These are phyloP conservation scores for Fomitopsis schrenkii DNA, from an alignment of 1,284 basidiomycete genomes.

Conservation along the genomic window DNA sequence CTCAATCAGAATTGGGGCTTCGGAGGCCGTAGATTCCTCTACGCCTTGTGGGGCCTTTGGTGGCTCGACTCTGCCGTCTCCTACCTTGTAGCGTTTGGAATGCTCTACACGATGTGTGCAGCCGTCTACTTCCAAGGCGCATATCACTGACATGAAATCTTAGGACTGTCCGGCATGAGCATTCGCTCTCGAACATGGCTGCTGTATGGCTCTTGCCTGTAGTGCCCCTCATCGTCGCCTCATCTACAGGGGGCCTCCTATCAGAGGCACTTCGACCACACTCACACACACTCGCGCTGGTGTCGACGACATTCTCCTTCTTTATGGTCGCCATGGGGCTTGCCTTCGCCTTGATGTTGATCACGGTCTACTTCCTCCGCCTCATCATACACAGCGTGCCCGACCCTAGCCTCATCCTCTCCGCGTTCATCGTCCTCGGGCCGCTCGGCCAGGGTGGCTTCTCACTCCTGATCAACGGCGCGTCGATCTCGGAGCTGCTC, in stretches of 20 bases:
- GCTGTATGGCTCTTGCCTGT: conserved; percentile 60
- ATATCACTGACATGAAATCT: not conserved
- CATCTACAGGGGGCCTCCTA: conserved; percentile 54
- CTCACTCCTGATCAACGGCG: conserved; percentile 49
- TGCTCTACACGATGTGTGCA: conserved; percentile 51
- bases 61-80: conserved; percentile 52
- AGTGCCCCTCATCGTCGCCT: conserved; percentile 57
- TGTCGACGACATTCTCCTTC: conserved; percentile 46
- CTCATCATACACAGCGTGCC: conserved; percentile 40
- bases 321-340: conserved; percentile 50
- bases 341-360: conserved; percentile 43
- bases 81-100: conserved; percentile 45
- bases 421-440: conserved; percentile 27
- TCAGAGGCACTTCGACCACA: conserved; percentile 35
- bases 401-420: conserved; percentile 18
- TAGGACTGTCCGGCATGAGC: conserved; percentile 53
- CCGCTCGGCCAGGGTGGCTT: conserved; percentile 48
- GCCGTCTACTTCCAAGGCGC: not conserved
- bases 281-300: conserved; percentile 36
- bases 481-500: conserved; percentile 36
- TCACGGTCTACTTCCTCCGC: conserved; percentile 40
- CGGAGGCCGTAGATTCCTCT: conserved; percentile 44
- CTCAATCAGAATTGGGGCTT: conserved; percentile 30
- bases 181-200: conserved; percentile 42
- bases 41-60: conserved; percentile 56